Percentiles rank a stretch among this genome's conserved stretches.
Evolutionary conservation across 257 asterid genomes (phyloP).

Genomic region (Plantago elongata): DNA sequence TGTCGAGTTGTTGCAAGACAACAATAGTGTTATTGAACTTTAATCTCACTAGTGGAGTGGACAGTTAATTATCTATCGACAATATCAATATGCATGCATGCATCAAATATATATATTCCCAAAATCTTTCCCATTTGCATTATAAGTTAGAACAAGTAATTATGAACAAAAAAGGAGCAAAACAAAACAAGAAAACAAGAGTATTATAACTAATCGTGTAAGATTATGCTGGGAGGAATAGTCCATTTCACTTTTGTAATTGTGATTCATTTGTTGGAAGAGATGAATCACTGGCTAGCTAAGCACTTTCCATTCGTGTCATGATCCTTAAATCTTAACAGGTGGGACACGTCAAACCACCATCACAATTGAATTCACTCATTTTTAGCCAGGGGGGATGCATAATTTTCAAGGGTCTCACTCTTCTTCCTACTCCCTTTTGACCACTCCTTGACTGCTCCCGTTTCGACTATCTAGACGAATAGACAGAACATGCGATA

Average conservation of each 20-base stretch:
- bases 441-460: slow-evolving; percentile 22
- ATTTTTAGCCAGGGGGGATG: slow-evolving; percentile 28
- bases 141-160: background rate
- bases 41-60: too few species aligned
- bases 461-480: too few species aligned
- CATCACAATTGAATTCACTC: slow-evolving; percentile 14
- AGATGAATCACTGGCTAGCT: slow-evolving; percentile 15
- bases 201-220: slow-evolving; percentile 7
- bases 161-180: slow-evolving; percentile 14
- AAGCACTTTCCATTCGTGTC: slow-evolving; percentile 25
- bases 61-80: too few species aligned
- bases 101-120: slow-evolving; percentile 11
- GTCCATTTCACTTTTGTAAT: slow-evolving; percentile 19
- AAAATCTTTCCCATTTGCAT: slow-evolving; percentile 13
- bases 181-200: slow-evolving; percentile 19
- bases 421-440: slow-evolving; percentile 24
- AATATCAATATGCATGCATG: too few species aligned
- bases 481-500: too few species aligned
- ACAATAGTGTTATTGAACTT: too few species aligned
- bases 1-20: too few species aligned
- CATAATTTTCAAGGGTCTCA: slow-evolving; percentile 26
- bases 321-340: slow-evolving; percentile 35
- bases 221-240: slow-evolving; percentile 24
- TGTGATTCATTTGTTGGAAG: slow-evolving; percentile 22
- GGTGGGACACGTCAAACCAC: slow-evolving; percentile 28